A percentile compares a stretch with the other conserved stretches of the same genome.
Conservation (phyloP, 306 rosid genomes). For the Senna siamea region DNA sequence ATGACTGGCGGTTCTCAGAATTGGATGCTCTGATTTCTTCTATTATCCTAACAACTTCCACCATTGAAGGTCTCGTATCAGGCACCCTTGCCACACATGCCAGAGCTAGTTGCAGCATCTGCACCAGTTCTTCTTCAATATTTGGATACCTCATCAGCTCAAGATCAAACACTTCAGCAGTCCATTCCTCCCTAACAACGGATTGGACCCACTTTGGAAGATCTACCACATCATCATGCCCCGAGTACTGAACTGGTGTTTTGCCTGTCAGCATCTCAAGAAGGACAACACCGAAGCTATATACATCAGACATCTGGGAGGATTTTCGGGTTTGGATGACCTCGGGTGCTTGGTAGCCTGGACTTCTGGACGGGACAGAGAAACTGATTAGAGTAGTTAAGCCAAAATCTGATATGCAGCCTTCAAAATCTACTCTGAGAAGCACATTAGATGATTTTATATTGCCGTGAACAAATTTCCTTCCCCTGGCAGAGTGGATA, state of each 20-base stretch:
- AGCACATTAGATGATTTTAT: conserved; percentile 87
- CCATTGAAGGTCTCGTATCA: conserved; percentile 82
- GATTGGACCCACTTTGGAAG: conserved; percentile 95
- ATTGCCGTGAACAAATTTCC: conserved; percentile 80
- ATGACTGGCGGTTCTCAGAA: conserved; percentile 52
- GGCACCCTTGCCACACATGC: conserved; percentile 81
- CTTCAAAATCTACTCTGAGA: conserved; percentile 62
- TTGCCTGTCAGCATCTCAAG: conserved; percentile 92
- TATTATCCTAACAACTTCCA: conserved; percentile 71
- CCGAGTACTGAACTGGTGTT: conserved; percentile 72
- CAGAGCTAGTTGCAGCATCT: conserved; percentile 95
- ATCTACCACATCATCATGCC: conserved; percentile 70
- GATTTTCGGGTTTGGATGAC: conserved; percentile 61
- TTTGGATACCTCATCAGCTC: conserved; percentile 73
- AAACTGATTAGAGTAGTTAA: conserved; percentile 62
- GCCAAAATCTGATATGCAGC: conserved; percentile 83
- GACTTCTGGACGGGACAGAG: conserved; percentile 55
- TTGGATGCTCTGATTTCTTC: conserved; percentile 64
- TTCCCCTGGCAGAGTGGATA: conserved; percentile 76
- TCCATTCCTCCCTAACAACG: conserved; percentile 93
- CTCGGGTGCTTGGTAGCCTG: conserved; percentile 84
- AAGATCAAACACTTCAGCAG: conserved; percentile 92
- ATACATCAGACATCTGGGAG: conserved; percentile 74
- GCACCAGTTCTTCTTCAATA: conserved; percentile 92
- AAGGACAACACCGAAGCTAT: conserved; percentile 85